phyloP scores from a whole-genome alignment of 164 flowering plant species.

The Tetracentron sinense region DNA sequence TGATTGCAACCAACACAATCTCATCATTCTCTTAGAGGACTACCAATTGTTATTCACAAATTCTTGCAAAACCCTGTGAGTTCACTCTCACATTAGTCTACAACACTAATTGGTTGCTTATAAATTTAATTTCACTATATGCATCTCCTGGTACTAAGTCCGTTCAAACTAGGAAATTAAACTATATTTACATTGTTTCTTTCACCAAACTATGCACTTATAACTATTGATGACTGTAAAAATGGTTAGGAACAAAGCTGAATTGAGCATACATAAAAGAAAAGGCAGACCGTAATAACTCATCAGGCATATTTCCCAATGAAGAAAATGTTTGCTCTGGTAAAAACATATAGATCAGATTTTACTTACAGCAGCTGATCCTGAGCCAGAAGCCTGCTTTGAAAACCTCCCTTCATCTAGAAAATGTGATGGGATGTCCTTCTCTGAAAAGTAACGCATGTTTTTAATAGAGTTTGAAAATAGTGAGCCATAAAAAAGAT shows the following conservation, averaged over 20 bases:
- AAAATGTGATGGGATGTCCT: conserved; percentile 76
- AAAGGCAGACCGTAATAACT: not conserved
- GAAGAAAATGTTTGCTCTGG: not conserved
- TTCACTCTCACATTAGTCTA: not conserved
- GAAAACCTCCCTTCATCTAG: conserved; percentile 66
- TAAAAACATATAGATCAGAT: not conserved
- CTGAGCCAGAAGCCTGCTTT: conserved; percentile 73
- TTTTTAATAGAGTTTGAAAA: conserved; percentile 1
- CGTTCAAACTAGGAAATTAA: not conserved
- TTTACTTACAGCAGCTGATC: conserved; percentile 49
- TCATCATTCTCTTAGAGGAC: too few relatives aligned
- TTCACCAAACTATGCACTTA: not conserved
- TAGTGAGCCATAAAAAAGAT: not conserved
- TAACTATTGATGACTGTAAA: not conserved
- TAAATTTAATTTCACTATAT: not conserved
- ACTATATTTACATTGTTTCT: not conserved
- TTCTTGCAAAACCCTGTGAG: not conserved
- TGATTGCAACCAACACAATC: too few relatives aligned
- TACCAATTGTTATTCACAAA: too few relatives aligned
- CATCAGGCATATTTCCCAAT: not conserved
- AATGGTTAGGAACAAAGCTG: not conserved
- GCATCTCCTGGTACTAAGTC: not conserved
- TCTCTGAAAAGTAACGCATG: conserved; percentile 49
- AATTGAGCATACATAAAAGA: not conserved
- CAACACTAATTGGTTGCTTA: not conserved